Evolutionary conservation across 192 early-diverging fungal species (phyloP).

Genomic region (Chytriomyces confervae): DNA sequence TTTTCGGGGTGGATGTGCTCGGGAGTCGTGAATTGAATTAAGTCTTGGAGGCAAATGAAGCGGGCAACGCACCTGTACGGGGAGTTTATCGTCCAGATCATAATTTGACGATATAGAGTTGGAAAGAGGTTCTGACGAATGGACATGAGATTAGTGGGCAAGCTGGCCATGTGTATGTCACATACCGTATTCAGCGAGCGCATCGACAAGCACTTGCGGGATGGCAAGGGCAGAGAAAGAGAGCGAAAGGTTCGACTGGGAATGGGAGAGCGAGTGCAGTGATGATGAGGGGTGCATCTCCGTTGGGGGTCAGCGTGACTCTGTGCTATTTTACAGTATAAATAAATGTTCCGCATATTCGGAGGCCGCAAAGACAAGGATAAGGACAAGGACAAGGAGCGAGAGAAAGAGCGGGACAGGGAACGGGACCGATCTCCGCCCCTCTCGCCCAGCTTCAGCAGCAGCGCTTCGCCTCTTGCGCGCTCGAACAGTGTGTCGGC

Average conservation of each 20-base stretch:
- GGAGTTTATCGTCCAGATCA: slow-evolving; percentile 26
- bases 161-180: no score
- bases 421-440: not conserved
- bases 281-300: no score
- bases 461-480: not conserved
- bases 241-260: not conserved
- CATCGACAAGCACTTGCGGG: not conserved
- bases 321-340: no score
- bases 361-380: not conserved
- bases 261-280: no score
- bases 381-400: not conserved
- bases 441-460: not conserved
- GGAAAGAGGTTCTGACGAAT: slow-evolving; percentile 20
- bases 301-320: no score
- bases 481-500: not conserved
- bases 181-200: not conserved
- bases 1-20: not conserved
- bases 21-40: not conserved
- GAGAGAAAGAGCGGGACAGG: not conserved
- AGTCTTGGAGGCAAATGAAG: not conserved
- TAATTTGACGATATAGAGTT: slow-evolving; percentile 22
- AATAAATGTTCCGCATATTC: no score
- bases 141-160: not conserved
- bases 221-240: not conserved
- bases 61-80: not conserved